Base-by-base conservation (phyloP, 148 eudicot genomes). In the Heliosperma pusillum region DNA sequence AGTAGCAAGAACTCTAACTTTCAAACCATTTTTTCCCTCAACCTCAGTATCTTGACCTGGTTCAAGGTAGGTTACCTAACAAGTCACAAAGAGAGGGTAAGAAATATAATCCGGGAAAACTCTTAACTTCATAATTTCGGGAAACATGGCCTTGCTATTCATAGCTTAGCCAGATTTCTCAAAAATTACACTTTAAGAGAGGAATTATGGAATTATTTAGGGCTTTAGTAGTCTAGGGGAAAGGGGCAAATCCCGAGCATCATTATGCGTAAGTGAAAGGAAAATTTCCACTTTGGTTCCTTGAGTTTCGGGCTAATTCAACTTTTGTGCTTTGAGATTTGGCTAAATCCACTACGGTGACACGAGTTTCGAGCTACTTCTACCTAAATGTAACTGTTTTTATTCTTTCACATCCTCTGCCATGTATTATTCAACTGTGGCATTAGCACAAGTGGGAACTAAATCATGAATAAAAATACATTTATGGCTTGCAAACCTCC, bases 31-130 rank as follows among this genome's bases (percentile, higher is more conserved):
- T 68, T 25, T 77, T 27, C 83, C 90, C 81, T 88, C 79, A 72
- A 95, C 85, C 68, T 89, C 89, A 13, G 86, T 83, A 78, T 73
- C 79, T 79, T 95, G 86, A 74, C 97, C 96, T 10, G 98, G 98
- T 79, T 92, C 97, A 69, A 95, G 84, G 79, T 94, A 94, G 19
- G 82, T 85, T 12, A 90, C 91, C 98, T 95, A 81, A 20, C 2
- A 80, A 75, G 55, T 26, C 44, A 62, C 30, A 19, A 56, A 16
- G 52, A 44, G 13, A 40, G 29, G n/a, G 6, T 21, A 40, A 55
- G 75, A 40, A 30, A 36, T 17, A 66, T 17, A 17, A 10, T 15
- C 22, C 19, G 11, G 5, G 20, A 66, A 66, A 66, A 17, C 24
- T 16, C 17, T 5, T 20, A n/a, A 36, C 10, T 33, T 0, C 22